Evolutionary conservation across 768 basidiomycete genomes (phyloP).

Genomic region (Amanita exitialis): DNA sequence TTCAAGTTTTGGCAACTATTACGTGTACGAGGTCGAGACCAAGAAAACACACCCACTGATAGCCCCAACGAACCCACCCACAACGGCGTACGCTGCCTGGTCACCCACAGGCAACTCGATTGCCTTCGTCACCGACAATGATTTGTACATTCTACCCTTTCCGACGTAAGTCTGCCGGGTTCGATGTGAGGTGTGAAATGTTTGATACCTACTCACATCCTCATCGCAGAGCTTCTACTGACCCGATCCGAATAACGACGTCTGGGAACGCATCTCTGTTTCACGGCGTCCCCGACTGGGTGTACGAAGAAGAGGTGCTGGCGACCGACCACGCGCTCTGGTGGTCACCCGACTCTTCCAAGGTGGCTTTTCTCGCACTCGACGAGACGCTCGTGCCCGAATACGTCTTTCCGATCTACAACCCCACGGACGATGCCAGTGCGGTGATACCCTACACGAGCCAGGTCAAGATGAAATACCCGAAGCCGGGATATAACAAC

Average conservation of each 20-base stretch:
- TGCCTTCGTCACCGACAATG: constrained; percentile 80
- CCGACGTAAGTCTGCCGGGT: constrained; percentile 37
- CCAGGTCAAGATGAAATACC: constrained; percentile 67
- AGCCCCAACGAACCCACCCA: constrained; percentile 58
- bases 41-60: constrained; percentile 63
- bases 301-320: constrained; percentile 92
- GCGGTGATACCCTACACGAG: constrained; percentile 72
- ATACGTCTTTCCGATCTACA: constrained; percentile 87
- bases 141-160: constrained; percentile 75
- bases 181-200: neutral
- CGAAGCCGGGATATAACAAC: constrained; percentile 86
- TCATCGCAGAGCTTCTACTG: constrained; percentile 21
- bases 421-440: constrained; percentile 64
- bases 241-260: constrained; percentile 67
- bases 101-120: constrained; percentile 77
- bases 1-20: constrained; percentile 87
- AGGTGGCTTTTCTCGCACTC: constrained; percentile 76
- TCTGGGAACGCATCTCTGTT: constrained; percentile 80
- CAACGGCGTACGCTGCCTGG: constrained; percentile 78
- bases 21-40: constrained; percentile 71
- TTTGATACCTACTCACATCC: neutral
- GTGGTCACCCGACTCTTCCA: constrained; percentile 79
- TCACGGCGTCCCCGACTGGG: constrained; percentile 96
- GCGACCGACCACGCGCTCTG: constrained; percentile 65
- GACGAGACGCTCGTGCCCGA: constrained; percentile 87